Base-by-base conservation (phyloP, 2,329 filamentous ascomycete genomes). In the Fusarium equiseti region DNA sequence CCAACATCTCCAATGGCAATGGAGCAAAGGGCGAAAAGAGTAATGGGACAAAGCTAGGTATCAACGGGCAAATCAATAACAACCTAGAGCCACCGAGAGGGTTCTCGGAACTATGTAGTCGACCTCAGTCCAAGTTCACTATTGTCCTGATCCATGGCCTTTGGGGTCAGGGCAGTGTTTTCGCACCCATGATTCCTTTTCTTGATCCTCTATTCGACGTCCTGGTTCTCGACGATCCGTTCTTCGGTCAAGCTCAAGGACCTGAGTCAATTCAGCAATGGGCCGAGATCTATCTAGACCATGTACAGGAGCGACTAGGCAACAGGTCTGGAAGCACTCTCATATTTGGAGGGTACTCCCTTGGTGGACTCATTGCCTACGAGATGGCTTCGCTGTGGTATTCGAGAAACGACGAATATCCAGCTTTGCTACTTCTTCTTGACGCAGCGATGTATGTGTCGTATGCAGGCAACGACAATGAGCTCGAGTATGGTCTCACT, bases 311-410 rank as follows among this genome's bases (percentile, higher is more conserved):
- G 49, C 49, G 32, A 40, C 15, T 52, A 27, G 49, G 32, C 10
- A 7, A 24, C 29, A 27, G 11, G 4, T 27, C 49, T 24, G 49
- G 32, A 52, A n/a, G 11, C 32, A 40, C 32, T 26, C 16, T 52
- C 31, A 40, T 52, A 22, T 52, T 52, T 52, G 49, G 49, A 22
- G 49, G 49, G 6, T 52, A 52, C 16, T 52, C 49, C 22, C 49
- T 52, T 2, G 49, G 49, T 40, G 49, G 49, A 27, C 49, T 52
- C 11, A 52, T 52, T 26, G 49, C 49, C n/a, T 52, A 40, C 7
- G 49, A 52, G 11, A 52, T 52, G 32, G 49, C 49, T 20, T 52
- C 49, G 16, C 32, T 52, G n/a, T 52, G 49, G 49, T 22, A 27
- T 52, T 52, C 16, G 6, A 11, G 29, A 35, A 10, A 50, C 24